Conservation (phyloP, 208 protist species). For the Entamoeba invadens region DNA sequence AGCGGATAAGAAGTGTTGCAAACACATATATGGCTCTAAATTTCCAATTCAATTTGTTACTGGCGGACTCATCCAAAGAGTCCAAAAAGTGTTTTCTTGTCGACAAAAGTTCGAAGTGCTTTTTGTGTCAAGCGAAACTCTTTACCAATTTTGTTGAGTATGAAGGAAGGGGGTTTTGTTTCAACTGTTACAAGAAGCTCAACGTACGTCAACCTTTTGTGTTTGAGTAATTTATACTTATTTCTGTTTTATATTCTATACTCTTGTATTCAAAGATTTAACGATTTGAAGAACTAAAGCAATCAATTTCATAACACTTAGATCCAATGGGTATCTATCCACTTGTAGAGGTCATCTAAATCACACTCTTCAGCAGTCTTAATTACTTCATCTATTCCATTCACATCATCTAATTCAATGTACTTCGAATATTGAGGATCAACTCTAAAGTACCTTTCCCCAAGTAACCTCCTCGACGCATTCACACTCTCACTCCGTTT, state of each 20-base stretch:
- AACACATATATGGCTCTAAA: not conserved
- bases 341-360: no score
- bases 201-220: not conserved
- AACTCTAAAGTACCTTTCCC: no score
- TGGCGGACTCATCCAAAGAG: not conserved
- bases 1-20: not conserved
- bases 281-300: no score
- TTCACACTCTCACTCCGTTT: no score
- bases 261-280: no score
- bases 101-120: not conserved
- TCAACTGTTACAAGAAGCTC: not conserved
- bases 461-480: no score
- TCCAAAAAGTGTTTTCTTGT: not conserved
- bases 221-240: not conserved
- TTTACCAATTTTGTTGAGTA: not conserved
- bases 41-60: not conserved
- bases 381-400: no score
- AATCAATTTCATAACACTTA: no score
- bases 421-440: no score
- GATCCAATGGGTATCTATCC: not conserved
- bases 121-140: not conserved
- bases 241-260: no score
- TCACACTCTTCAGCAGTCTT: no score
- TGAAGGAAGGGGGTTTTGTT: not conserved
- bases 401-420: no score